phyloP scores from a whole-genome alignment of 345 rosid genomes.

The Bruguiera parviflora region DNA sequence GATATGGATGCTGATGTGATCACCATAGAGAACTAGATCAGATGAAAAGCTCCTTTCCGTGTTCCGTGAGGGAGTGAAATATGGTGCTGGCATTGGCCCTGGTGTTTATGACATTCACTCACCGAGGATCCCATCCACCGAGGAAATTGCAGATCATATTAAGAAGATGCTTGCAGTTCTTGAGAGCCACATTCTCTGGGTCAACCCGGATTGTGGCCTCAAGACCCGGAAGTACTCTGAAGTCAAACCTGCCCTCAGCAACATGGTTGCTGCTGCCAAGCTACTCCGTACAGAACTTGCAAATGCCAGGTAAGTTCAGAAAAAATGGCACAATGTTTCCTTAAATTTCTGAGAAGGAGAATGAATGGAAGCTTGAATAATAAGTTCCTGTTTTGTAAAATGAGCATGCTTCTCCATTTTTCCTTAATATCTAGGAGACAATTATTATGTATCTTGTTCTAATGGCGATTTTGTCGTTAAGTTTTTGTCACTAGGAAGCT shows the following conservation, averaged over 20 bases:
- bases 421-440: neutral
- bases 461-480: neutral
- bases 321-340: neutral
- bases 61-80: constrained; percentile 95
- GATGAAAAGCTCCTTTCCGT: constrained; percentile 95
- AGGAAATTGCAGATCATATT: constrained; percentile 82
- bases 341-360: neutral
- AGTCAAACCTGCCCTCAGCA: constrained; percentile 82
- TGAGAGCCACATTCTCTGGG: constrained; percentile 83
- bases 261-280: constrained; percentile 94
- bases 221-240: constrained; percentile 89
- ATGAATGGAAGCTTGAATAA: neutral
- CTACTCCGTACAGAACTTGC: constrained; percentile 74
- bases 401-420: neutral
- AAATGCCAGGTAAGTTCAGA: constrained; percentile 27
- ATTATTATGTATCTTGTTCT: neutral
- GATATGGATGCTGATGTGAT: constrained; percentile 98
- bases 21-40: constrained; percentile 96
- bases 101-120: constrained; percentile 96
- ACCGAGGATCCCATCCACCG: constrained; percentile 84
- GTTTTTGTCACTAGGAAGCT: too few species aligned
- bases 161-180: constrained; percentile 94
- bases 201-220: constrained; percentile 96
- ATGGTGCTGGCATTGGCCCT: constrained; percentile 96
- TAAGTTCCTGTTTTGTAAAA: neutral